Base-by-base conservation (phyloP, 352 stramenopile genomes). In the Saprolegnia diclina region DNA sequence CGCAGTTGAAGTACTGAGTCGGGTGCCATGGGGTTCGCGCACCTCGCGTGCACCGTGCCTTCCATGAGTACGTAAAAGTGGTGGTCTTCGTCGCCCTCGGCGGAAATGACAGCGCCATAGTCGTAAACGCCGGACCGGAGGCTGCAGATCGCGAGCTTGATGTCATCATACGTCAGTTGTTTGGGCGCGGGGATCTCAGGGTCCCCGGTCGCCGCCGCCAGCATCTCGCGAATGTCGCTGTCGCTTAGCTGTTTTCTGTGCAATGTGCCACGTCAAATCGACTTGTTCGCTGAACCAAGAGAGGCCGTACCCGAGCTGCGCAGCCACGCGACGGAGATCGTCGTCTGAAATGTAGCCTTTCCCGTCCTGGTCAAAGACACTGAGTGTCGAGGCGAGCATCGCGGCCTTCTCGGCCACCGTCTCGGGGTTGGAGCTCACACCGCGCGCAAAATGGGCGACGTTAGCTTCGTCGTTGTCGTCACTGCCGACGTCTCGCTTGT, bases 291-390 rank as follows among this genome's bases (percentile, higher is more conserved):
- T 45, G 38, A 7, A 45, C 38, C 38, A 37, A 37, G 26, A 13
- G 18, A 37, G 6, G 24, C 44, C 4, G 5, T 32, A 68, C 62
- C 83, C 85, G 29, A 93, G 83, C 62, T 82, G 80, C 71, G 85
- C 77, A 24, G 81, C 87, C 38, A 92, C 85, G 29, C 85, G 82
- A 14, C 79, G 81, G 54, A 93, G 76, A n/a, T 93, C 85, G 0
- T 73, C 80, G 65, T 85, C 88, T 0, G 83, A 88, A 59, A 93
- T 93, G 65, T 90, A 93, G 2, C 85, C 85, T 55, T 93, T 93
- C 46, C 79, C 76, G 42, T 91, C 83, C 40, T 80, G 83, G 65
- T 93, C 85, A 40, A 93, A 93, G 4, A 89, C 77, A 59, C 87
- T 76, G 24, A 93, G 72, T 1, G 85, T 89, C 21, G 81, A 89